Percentiles rank a stretch among this genome's conserved stretches.
Evolutionary conservation across 306 rosid genomes (phyloP).

Genomic region (Trifolium repens): DNA sequence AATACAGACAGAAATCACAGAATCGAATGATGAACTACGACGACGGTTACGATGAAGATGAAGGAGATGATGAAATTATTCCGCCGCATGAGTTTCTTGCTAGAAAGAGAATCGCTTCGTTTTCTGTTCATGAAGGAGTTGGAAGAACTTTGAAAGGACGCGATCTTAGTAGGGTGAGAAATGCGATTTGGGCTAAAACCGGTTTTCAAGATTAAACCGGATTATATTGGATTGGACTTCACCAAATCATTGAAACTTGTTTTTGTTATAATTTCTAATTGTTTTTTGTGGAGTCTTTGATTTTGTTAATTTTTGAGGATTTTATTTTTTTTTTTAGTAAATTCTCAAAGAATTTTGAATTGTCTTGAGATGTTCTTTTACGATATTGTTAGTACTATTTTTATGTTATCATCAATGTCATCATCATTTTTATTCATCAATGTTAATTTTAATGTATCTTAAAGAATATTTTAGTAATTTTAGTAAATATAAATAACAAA

Average conservation of each 20-base stretch:
- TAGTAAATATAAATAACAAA: too few species aligned
- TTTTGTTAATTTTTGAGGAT: not conserved
- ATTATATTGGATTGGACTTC: not conserved
- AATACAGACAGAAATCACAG: constrained; percentile 48
- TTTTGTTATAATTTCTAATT: not conserved
- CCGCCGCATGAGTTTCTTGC: constrained; percentile 95
- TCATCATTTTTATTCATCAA: not conserved
- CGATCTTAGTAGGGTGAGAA: constrained; percentile 86
- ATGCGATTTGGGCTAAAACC: constrained; percentile 88
- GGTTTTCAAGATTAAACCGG: constrained; percentile 70
- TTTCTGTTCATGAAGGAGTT: constrained; percentile 85
- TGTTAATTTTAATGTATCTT: too few species aligned
- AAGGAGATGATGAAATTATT: constrained; percentile 47
- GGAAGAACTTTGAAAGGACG: constrained; percentile 93
- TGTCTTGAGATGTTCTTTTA: not conserved
- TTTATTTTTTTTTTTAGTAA: not conserved
- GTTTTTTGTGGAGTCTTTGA: constrained; percentile 6
- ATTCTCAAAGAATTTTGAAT: constrained; percentile 10
- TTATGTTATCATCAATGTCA: not conserved
- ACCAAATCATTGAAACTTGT: not conserved
- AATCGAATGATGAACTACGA: constrained; percentile 44
- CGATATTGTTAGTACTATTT: not conserved
- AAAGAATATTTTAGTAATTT: too few species aligned
- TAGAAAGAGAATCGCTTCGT: constrained; percentile 76
- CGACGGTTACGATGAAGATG: constrained; percentile 37